Percentiles rank a stretch among this genome's conserved stretches.
These are phyloP conservation scores for Neurospora sp. DNA, from an alignment of 495 filamentous ascomycete genomes.

Conservation along the genomic window DNA sequence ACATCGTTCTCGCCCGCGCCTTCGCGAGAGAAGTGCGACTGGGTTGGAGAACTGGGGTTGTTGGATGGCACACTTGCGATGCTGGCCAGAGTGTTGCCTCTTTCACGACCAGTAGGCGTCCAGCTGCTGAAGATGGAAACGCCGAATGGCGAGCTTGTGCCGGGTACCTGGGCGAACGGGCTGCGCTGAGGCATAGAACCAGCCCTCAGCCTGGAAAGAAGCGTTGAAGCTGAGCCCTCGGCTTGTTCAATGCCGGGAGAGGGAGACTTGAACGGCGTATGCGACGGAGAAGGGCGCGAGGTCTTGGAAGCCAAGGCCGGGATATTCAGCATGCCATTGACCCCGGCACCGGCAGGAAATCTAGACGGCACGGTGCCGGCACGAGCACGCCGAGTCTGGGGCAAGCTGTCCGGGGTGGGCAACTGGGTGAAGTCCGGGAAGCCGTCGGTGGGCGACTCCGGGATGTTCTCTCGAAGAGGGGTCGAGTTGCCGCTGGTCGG, in stretches of 20 bases:
- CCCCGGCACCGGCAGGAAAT: slow-evolving; percentile 62
- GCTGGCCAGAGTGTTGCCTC: slow-evolving; percentile 76
- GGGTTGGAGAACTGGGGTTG: slow-evolving; percentile 75
- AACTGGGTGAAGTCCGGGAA: slow-evolving; percentile 80
- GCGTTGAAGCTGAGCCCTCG: slow-evolving; percentile 51
- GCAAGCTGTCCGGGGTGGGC: slow-evolving; percentile 47
- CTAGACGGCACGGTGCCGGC: slow-evolving; percentile 95
- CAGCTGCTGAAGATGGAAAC: slow-evolving; percentile 80
- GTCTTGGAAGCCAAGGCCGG: slow-evolving; percentile 67
- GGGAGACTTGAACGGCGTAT: slow-evolving; percentile 77
- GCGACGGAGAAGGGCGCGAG: slow-evolving; percentile 79
- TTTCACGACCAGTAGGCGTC: slow-evolving; percentile 63
- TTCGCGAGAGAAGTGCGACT: slow-evolving; percentile 83
- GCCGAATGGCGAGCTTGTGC: slow-evolving; percentile 62
- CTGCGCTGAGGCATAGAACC: slow-evolving; percentile 91
- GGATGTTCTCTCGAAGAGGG: slow-evolving; percentile 91
- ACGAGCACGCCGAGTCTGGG: slow-evolving; percentile 57
- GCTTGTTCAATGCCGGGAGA: slow-evolving; percentile 60
- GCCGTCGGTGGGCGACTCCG: slow-evolving; percentile 92
- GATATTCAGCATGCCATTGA: slow-evolving; percentile 47
- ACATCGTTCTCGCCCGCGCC: slow-evolving; percentile 76
- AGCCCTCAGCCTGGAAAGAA: slow-evolving; percentile 80
- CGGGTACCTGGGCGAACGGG: slow-evolving; percentile 49
- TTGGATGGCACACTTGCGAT: slow-evolving; percentile 67
- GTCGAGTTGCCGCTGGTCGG: slow-evolving; percentile 94